Percentiles rank a stretch among this genome's conserved stretches.
phyloP scores from a whole-genome alignment of 2,329 filamentous ascomycete species.

The Dothidotthia symphoricarpi region DNA sequence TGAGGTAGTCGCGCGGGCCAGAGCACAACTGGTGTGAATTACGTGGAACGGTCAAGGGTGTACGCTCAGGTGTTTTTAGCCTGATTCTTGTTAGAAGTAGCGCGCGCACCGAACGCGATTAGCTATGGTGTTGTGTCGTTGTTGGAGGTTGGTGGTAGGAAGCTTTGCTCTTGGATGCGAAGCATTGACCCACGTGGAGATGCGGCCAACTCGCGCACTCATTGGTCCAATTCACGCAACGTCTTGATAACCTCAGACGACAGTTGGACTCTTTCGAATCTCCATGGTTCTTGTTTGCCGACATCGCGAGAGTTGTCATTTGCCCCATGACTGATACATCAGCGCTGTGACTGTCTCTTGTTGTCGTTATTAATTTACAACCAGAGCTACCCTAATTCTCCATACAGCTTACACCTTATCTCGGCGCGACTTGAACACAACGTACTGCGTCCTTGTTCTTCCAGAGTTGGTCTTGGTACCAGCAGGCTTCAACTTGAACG shows the following conservation, averaged over 20 bases:
- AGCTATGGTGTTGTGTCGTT: background rate
- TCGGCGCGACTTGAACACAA: too few relatives aligned
- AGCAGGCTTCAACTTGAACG: background rate
- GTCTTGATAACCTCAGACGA: slow-evolving; percentile 1
- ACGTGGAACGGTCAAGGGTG: too few relatives aligned
- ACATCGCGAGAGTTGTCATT: background rate
- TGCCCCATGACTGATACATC: too few relatives aligned
- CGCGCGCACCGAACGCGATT: background rate
- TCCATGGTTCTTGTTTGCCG: background rate
- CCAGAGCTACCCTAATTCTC: too few relatives aligned
- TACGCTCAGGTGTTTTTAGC: too few relatives aligned
- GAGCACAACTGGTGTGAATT: too few relatives aligned
- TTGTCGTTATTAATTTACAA: too few relatives aligned
- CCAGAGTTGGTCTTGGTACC: background rate
- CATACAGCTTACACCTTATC: too few relatives aligned
- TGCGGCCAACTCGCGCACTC: background rate
- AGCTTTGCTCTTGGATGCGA: background rate
- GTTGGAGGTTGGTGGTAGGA: too few relatives aligned
- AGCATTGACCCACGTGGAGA: too few relatives aligned
- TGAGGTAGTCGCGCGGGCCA: background rate
- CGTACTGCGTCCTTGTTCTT: background rate
- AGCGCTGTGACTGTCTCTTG: too few relatives aligned
- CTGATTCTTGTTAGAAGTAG: too few relatives aligned
- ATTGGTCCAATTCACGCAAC: background rate
- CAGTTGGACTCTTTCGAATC: background rate